These are phyloP conservation scores for Poterioochromonas sp. DNA, from an alignment of 352 stramenopile genomes.

Conservation along the genomic window DNA sequence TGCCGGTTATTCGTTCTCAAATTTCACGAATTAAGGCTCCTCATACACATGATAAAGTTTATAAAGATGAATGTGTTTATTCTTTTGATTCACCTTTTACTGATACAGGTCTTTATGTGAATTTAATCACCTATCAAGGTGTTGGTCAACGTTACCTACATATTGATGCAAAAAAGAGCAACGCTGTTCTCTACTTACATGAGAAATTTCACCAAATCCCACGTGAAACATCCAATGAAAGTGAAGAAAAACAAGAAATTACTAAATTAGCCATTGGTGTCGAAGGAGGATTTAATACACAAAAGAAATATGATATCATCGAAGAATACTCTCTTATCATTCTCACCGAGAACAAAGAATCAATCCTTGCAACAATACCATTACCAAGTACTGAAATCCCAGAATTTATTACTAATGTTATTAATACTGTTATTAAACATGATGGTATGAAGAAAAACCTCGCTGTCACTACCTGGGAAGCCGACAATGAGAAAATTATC, in stretches of 20 bases:
- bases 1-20: background rate
- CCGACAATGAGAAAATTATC: constrained; percentile 57
- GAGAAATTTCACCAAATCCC: constrained; percentile 43
- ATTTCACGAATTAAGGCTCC: background rate
- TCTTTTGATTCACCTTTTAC: constrained; percentile 80
- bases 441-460: background rate
- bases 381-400: constrained; percentile 49
- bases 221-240: background rate
- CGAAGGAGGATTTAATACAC: constrained; percentile 72
- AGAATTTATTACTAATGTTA: constrained; percentile 36
- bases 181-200: constrained; percentile 44
- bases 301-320: constrained; percentile 64
- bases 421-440: constrained; percentile 9
- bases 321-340: constrained; percentile 66
- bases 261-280: constrained; percentile 90
- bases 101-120: constrained; percentile 70
- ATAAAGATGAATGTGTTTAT: constrained; percentile 88
- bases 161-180: constrained; percentile 46
- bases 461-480: constrained; percentile 51
- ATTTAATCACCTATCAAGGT: constrained; percentile 81
- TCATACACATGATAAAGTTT: background rate
- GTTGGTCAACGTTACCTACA: constrained; percentile 63
- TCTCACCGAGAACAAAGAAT: constrained; percentile 44
- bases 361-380: constrained; percentile 42
- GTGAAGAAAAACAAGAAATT: constrained; percentile 40